These are phyloP conservation scores for Starmerella sp. DNA, from an alignment of 805 yeast species.

Conservation along the genomic window DNA sequence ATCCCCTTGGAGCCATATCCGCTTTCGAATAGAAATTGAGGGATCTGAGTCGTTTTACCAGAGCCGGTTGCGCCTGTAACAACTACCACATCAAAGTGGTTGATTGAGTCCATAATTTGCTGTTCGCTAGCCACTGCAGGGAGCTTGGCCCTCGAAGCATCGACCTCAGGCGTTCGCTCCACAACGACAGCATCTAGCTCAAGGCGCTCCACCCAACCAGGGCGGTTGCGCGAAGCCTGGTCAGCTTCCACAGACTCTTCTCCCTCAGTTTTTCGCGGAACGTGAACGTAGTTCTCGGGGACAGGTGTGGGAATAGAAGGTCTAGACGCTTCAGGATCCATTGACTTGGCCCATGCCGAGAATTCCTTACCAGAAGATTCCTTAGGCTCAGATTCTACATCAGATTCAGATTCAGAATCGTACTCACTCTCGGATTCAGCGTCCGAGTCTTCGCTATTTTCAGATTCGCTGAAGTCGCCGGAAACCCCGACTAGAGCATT, in stretches of 20 bases:
- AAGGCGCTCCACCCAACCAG: constrained; percentile 31
- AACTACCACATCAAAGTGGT: constrained; percentile 80
- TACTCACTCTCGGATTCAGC: constrained; percentile 19
- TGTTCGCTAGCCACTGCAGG: constrained; percentile 92
- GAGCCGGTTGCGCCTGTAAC: constrained; percentile 98
- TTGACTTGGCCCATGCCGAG: constrained; percentile 81
- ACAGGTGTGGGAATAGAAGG: constrained; percentile 48
- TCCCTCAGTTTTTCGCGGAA: constrained; percentile 57
- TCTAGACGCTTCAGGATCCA: constrained; percentile 41
- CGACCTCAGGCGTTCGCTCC: constrained; percentile 54
- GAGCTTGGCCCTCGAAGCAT: constrained; percentile 51
- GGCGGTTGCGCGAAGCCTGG: constrained; percentile 36
- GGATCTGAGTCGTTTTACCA: constrained; percentile 97
- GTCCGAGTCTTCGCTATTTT: constrained; percentile 27
- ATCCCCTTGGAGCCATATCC: constrained; percentile 81
- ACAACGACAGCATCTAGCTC: constrained; percentile 52
- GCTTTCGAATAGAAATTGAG: constrained; percentile 86
- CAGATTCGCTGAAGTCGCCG: constrained; percentile 6
- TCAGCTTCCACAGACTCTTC: constrained; percentile 70
- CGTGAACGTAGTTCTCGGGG: constrained; percentile 40
- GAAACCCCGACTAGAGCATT: neutral
- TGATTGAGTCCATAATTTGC: constrained; percentile 87
- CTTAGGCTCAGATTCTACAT: neutral
- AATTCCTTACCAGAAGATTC: constrained; percentile 47
- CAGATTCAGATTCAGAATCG: neutral